Percentiles rank a stretch among this genome's conserved stretches.
These are phyloP conservation scores for Colletotrichum kahawae DNA, from an alignment of 2,329 filamentous ascomycete species.

Conservation along the genomic window DNA sequence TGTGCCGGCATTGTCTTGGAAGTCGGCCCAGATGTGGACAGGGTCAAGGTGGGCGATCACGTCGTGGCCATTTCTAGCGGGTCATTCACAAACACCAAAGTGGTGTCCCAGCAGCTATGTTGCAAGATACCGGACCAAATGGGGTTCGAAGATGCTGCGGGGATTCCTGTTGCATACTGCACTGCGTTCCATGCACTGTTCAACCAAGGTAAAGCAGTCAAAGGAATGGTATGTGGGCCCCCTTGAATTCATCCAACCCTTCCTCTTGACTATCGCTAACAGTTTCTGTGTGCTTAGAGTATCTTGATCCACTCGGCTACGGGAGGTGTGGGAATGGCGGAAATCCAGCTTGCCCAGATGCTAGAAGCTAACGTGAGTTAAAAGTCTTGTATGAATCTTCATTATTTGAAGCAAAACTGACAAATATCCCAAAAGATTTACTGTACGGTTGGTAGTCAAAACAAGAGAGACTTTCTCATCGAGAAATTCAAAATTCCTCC, in stretches of 20 bases:
- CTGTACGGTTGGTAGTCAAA: not conserved
- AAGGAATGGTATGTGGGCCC: not conserved
- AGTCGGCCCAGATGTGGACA: slow-evolving; percentile 24
- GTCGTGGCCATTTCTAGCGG: slow-evolving; percentile 29
- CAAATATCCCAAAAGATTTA: not conserved
- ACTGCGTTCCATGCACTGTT: slow-evolving; percentile 33
- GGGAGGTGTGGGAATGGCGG: not conserved
- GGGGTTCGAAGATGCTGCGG: slow-evolving; percentile 32
- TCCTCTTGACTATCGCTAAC: not conserved
- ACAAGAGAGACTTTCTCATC: not conserved
- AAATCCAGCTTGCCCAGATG: not conserved
- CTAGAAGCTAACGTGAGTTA: slow-evolving; percentile 23
- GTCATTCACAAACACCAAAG: not conserved
- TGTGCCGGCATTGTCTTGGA: not conserved
- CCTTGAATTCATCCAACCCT: not conserved
- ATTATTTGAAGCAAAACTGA: not conserved
- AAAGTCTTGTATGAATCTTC: rapidly evolving
- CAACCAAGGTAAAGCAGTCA: slow-evolving; percentile 8
- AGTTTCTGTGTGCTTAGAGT: slow-evolving; percentile 22
- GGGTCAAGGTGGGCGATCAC: slow-evolving; percentile 26
- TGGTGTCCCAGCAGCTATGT: not conserved
- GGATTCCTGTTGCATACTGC: slow-evolving; percentile 32
- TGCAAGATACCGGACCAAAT: slow-evolving; percentile 32
- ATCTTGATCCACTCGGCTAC: slow-evolving; percentile 20
- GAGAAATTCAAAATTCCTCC: not conserved